Base-by-base conservation (phyloP, 176 grass and related monocot genomes). In the Musa beccarii region DNA sequence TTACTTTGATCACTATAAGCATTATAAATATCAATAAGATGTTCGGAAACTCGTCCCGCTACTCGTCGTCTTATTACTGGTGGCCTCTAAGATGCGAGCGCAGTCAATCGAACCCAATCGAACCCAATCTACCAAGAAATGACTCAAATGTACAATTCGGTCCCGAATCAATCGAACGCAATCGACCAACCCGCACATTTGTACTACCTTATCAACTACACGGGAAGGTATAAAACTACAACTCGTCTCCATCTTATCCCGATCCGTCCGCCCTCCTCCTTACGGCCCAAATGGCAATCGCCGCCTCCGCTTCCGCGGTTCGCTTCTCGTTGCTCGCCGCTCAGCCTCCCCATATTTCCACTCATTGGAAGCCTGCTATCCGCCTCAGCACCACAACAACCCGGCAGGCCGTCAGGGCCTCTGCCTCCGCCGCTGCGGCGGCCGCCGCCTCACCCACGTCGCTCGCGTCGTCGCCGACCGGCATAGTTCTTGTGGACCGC, bases 401-500 rank as follows among this genome's bases (percentile, higher is more conserved):
- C 76, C 56, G n/a, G 3, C 57, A 43, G 34, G 34, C 22, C 11
- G 68, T 73, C 12, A 50, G 19, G 8, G 80, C 82, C 49, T 61
- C 57, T 5, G 17, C 57, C 6, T 19, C 2, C 53, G 1, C 53
- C 13, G 53, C 53, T 22, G 22, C 22, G 22, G 22, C 22, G 22
- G 19, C 2, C 53, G 1, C 53, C 13, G 53, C 53, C 53, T 54
- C 53, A 54, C 11, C 9, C 13, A 0, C 13, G 53, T n/a, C 53
- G 53, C 53, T 54, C 2, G 53, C 53, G 11, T 11, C 57, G 2
- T 61, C 57, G 13, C 17, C 57, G 17, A 61, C 57, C 17, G 57
- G n/a, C 15, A 92, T 99, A 66, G 83, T 94, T 10, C 90, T 99
- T 26, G 79, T 94, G 1, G 88, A 94, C 81, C 90, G 83, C 9